Base-by-base conservation (phyloP, 2,329 filamentous ascomycete species). In the Penicillium rolfsii region DNA sequence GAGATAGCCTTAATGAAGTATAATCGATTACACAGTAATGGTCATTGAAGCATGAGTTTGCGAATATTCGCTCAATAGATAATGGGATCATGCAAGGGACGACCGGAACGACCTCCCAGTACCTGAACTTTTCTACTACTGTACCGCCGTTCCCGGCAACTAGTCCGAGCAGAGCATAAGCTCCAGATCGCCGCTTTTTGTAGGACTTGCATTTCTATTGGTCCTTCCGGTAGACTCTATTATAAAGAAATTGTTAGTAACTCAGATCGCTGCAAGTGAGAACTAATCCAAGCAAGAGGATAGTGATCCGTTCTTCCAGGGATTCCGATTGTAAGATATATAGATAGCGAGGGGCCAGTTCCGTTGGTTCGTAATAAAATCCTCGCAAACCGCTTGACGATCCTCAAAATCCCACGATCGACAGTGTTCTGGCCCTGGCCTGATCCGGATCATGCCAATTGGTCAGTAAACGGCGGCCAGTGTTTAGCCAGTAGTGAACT, bases 361-460 rank as follows among this genome's bases (percentile, higher is more conserved):
- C 30, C 11, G 35, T 12, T 5, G 6, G 12, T 43, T 22, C 19
- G 12, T 19, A 19, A 43, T 43, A 22, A 43, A 43, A 43, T 19
- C 1, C 22, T 43, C 19, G n/a, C 40, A 22, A 43, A 22, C n/a
- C 19, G 2, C 19, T 14, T n/a, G 45, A 28, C 45, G 45, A 49
- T 49, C 26, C 22, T 11, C 33, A 12, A 16, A n/a, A 26, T 14
- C 19, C 33, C 45, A 52, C 19, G 62, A 64, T 66, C 64, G 62
- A 60, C 64, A 60, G 57, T 60, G 59, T 64, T 61, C 59, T 65
- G 57, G 62, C 57, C 64, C 62, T 66, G 60, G 41, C 62, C 52
- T 60, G 62, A 64, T 66, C 64, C 64, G 40, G 64, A 59, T 33
- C 24, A 24, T 36, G 56, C 57, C 59, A 60, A 64, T 65, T 66